phyloP scores from a whole-genome alignment of 1,284 basidiomycete species.

The Leccinum pachyderme region DNA sequence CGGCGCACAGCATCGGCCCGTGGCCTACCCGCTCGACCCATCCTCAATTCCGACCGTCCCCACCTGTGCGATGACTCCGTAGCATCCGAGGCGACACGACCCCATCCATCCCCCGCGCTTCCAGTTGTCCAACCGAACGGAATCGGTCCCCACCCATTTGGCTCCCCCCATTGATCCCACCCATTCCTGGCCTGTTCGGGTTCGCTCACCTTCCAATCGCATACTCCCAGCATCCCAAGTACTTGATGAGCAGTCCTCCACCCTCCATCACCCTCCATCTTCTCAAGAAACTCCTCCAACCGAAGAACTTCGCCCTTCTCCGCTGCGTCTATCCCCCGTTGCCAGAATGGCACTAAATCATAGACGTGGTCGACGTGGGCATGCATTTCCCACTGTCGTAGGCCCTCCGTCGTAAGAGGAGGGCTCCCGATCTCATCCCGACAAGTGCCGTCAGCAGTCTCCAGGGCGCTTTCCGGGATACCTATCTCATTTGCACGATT shows the following conservation, averaged over 20 bases:
- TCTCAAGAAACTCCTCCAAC: conserved; percentile 51
- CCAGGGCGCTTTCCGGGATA: conserved; percentile 6
- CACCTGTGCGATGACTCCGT: conserved; percentile 26
- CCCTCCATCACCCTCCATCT: conserved; percentile 34
- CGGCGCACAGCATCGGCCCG: neutral
- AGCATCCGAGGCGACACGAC: conserved; percentile 18
- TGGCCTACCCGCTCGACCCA: neutral
- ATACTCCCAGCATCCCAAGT: conserved; percentile 23
- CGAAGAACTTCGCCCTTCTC: conserved; percentile 45
- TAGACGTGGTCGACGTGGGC: conserved; percentile 46
- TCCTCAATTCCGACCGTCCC: conserved; percentile 10
- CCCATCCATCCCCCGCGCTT: conserved; percentile 14
- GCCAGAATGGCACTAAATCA: conserved; percentile 56
- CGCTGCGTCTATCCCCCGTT: conserved; percentile 49
- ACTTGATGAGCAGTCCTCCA: conserved; percentile 30
- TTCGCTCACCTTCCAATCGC: conserved; percentile 5
- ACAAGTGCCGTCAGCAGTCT: conserved; percentile 12
- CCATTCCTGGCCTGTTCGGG: conserved; percentile 5
- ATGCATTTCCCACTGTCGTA: conserved; percentile 50
- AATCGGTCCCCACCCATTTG: neutral
- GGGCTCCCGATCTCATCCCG: conserved; percentile 25
- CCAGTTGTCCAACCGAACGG: conserved; percentile 10
- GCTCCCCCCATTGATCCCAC: conserved; percentile 10
- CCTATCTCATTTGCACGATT: neutral
- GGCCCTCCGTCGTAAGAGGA: conserved; percentile 38